These are phyloP conservation scores for Fagopyrum homotropicum DNA, from an alignment of 148 eudicot genomes.

Conservation along the genomic window DNA sequence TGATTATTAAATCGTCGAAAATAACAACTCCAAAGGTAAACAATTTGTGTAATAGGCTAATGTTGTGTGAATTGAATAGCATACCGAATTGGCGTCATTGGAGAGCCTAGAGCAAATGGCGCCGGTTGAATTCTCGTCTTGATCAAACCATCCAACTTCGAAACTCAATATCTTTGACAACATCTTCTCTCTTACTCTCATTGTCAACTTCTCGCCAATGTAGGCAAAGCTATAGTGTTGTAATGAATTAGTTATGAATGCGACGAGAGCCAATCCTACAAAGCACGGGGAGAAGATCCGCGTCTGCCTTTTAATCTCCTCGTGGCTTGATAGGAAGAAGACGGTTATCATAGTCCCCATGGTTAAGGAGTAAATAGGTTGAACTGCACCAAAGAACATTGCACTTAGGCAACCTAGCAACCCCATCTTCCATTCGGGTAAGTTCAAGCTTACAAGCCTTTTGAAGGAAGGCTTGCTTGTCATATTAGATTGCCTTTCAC, in stretches of 20 bases:
- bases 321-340: constrained; percentile 43
- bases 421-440: constrained; percentile 78
- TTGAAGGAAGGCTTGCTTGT: constrained; percentile 43
- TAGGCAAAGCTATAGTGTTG: constrained; percentile 78
- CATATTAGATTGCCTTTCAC: constrained; percentile 36
- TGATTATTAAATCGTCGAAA: too few relatives aligned
- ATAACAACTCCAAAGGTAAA: background rate
- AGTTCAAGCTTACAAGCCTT: constrained; percentile 57
- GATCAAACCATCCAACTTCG: constrained; percentile 61
- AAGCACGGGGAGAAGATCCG: constrained; percentile 47
- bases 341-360: constrained; percentile 80
- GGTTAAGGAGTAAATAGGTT: constrained; percentile 57
- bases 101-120: constrained; percentile 52
- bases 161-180: constrained; percentile 43
- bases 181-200: constrained; percentile 73
- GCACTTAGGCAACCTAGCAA: constrained; percentile 51
- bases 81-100: constrained; percentile 43
- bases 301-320: constrained; percentile 47
- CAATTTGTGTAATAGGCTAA: background rate
- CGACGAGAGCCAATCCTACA: constrained; percentile 56
- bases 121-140: constrained; percentile 49
- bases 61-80: background rate
- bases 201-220: constrained; percentile 84
- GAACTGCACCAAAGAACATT: constrained; percentile 59
- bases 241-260: constrained; percentile 39